Evolutionary conservation across 257 asterid genomes (phyloP), one percentile per base, ranked within the genome.

Genomic region (Nemophila menziesii): DNA sequence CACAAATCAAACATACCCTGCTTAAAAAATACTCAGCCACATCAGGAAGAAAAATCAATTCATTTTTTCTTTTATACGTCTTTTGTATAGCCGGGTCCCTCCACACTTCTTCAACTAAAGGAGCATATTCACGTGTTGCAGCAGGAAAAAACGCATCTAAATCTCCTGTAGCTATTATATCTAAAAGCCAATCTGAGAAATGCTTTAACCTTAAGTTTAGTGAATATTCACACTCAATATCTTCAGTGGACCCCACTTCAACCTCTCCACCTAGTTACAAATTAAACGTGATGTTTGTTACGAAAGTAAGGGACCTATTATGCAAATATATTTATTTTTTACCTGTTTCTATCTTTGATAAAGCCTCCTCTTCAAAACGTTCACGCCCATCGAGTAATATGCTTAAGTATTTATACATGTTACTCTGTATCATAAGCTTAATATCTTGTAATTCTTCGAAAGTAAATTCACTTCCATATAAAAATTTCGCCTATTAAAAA

Each of bases 61-160:
- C 87, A 37, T 60, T 60, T 56, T 58, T 54, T 62, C 86, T 68
- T 61, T 69, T 74, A 77, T 74, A 77, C 10, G 87, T 79, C 62
- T 73, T 77, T 54, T 79, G 94, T 57, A 82, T 62, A 45, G 94
- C 79, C 40, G 80, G 75, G 57, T 82, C 74, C 55, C 67, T 74
- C 94, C 94, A 82, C 41, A 79, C 57, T 45, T 73, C 92, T 33
- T 73, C 55, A 14, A 71, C 52, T 20, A 70, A 19, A 20, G 80
- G 64, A 47, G 83, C 86, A 53, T 75, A 55, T 45, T 78, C 83
- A 41, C 57, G 73, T 17, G 90, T 69, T 45, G 73, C 69, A 41
- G 74, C 69, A 33, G 86, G 86, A 47, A 72, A 65, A 44, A 41
- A 56, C 8, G 65, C 41, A 37, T 70, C 65, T 39, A 72, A 18